These are phyloP conservation scores for Termitomyces sp. DNA, from an alignment of 768 basidiomycete species.

Conservation along the genomic window DNA sequence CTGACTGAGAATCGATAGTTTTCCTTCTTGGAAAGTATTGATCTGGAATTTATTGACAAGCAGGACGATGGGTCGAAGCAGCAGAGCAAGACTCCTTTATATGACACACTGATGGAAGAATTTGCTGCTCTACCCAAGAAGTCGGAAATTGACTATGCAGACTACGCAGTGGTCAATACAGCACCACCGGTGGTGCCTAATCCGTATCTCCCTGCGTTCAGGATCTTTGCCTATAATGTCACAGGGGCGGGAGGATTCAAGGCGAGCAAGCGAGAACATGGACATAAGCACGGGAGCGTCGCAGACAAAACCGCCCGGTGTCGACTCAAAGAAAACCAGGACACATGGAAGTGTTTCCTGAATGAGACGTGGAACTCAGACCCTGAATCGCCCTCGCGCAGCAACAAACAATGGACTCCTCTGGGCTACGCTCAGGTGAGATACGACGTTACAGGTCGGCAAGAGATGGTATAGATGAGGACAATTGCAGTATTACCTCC, in stretches of 20 bases:
- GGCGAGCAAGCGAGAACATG: conserved; percentile 33
- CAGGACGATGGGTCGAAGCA: conserved; percentile 7
- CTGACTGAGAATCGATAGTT: conserved; percentile 32
- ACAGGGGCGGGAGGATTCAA: conserved; percentile 30
- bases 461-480: conserved; percentile 4
- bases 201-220: conserved; percentile 74
- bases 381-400: conserved; percentile 62
- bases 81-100: conserved; percentile 30
- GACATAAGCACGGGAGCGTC: conserved; percentile 41
- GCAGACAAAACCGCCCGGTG: conserved; percentile 43
- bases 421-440: conserved; percentile 82
- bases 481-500: conserved; percentile 57
- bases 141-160: conserved; percentile 48
- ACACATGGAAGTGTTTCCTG: conserved; percentile 62
- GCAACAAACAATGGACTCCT: conserved; percentile 64
- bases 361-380: conserved; percentile 57
- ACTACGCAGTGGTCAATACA: conserved; percentile 76
- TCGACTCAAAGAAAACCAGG: conserved; percentile 42
- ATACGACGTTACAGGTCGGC: conserved; percentile 14
- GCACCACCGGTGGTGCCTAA: conserved; percentile 84
- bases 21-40: conserved; percentile 48
- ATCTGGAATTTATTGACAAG: conserved; percentile 40
- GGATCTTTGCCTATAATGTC: conserved; percentile 79
- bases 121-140: conserved; percentile 57
- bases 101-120: conserved; percentile 55